Conservation (phyloP, 257 asterid species). For the Nicotiana tabacum region DNA sequence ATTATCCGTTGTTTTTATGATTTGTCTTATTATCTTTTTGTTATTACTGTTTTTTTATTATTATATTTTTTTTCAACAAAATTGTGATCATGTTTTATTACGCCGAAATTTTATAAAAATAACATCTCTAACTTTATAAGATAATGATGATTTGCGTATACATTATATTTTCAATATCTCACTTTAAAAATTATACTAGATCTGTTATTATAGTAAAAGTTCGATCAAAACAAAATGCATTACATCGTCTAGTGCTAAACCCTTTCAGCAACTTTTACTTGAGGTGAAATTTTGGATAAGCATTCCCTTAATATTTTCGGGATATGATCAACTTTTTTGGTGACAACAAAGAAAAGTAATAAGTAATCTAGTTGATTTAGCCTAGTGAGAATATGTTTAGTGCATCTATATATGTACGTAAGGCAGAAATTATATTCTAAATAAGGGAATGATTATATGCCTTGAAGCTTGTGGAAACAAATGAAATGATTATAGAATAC, state of each 20-base stretch:
- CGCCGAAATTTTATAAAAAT: too few relatives aligned
- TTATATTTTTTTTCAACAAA: too few relatives aligned
- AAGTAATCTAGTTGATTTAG: not conserved
- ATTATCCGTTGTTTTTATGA: too few relatives aligned
- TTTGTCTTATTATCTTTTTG: too few relatives aligned
- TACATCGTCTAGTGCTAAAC: not conserved
- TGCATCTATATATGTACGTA: not conserved
- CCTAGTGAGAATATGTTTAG: not conserved
- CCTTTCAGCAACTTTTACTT: not conserved
- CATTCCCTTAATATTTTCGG: not conserved
- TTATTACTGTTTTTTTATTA: too few relatives aligned
- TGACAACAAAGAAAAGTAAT: not conserved
- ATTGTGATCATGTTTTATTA: too few relatives aligned
- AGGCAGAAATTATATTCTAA: not conserved
- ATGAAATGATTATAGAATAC: not conserved
- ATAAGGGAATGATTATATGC: not conserved
- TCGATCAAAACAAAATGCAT: too few relatives aligned
- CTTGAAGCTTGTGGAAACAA: not conserved
- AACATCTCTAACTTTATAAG: too few relatives aligned
- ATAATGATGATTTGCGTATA: too few relatives aligned
- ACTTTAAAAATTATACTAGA: too few relatives aligned
- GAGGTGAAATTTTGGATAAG: not conserved
- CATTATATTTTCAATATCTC: rapidly evolving
- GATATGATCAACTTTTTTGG: not conserved
- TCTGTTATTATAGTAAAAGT: too few relatives aligned